A percentile compares a stretch with the other conserved stretches of the same genome.
Evolutionary conservation across 2,329 filamentous ascomycete species (phyloP).

Genomic region (Emergomyces pasteurianus): DNA sequence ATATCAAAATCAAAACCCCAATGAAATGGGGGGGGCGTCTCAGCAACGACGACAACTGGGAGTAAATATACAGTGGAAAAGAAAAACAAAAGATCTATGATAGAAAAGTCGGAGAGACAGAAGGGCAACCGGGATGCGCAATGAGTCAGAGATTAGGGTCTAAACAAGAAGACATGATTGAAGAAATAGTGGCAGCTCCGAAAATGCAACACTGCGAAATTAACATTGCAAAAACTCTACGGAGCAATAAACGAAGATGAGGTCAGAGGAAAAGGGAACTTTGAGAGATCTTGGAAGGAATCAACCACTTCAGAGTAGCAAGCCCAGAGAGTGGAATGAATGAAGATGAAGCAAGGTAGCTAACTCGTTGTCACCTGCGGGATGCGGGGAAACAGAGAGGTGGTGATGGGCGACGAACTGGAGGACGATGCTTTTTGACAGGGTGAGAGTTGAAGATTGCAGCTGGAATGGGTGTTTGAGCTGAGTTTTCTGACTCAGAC

Average conservation of each 20-base stretch:
- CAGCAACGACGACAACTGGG: no score
- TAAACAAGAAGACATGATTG: not conserved
- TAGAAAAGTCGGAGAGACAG: not conserved
- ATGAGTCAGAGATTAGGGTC: not conserved
- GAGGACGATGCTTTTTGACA: not conserved
- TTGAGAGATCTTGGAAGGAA: not conserved
- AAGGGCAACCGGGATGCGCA: not conserved
- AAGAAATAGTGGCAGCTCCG: not conserved
- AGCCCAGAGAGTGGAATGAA: no score
- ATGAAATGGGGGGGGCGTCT: not conserved
- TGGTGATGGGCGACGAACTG: no score
- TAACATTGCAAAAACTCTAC: not conserved
- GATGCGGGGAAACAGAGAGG: no score
- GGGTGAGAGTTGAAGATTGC: not conserved
- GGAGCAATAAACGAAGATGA: not conserved
- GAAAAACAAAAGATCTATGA: not conserved
- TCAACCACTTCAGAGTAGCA: not conserved
- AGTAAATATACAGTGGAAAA: not conserved
- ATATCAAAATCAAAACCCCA: not conserved
- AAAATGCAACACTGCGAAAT: not conserved
- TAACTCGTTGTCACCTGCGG: not conserved
- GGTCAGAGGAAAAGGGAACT: not conserved
- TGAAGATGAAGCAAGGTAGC: no score
- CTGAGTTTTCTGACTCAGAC: no score
- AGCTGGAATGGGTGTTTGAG: no score